phyloP scores from a whole-genome alignment of 164 flowering plant genomes.

The Macadamia integrifolia region DNA sequence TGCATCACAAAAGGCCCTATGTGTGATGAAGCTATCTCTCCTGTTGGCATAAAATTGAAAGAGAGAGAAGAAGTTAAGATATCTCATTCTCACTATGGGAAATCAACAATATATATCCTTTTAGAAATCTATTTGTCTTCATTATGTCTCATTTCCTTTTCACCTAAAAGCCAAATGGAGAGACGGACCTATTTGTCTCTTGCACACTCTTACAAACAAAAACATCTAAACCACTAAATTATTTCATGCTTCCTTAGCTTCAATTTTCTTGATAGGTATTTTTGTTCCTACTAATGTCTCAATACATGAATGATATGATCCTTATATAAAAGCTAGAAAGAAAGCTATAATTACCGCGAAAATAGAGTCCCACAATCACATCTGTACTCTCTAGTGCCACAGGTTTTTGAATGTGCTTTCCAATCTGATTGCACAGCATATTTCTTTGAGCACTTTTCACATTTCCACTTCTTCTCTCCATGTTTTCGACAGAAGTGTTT shows the following conservation, averaged over 20 bases:
- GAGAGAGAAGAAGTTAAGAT: background rate
- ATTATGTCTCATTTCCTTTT: background rate
- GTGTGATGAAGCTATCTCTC: conserved; percentile 87
- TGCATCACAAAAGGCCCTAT: conserved; percentile 93
- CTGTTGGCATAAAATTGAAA: conserved; percentile 28
- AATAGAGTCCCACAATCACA: conserved; percentile 91
- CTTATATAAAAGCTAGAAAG: background rate
- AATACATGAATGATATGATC: background rate
- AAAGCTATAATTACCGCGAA: conserved; percentile 50
- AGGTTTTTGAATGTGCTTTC: conserved; percentile 92
- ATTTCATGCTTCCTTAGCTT: background rate
- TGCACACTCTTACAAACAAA: background rate
- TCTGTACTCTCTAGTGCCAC: conserved; percentile 88
- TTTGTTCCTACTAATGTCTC: background rate
- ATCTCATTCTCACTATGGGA: background rate
- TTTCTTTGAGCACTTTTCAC: conserved; percentile 84
- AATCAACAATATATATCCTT: conserved; percentile 2
- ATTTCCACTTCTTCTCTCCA: conserved; percentile 99
- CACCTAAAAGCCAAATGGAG: conserved; percentile 7
- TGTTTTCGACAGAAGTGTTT: conserved; percentile 92
- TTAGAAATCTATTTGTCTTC: conserved; percentile 5
- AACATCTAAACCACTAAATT: background rate
- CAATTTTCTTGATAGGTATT: background rate
- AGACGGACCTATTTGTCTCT: background rate
- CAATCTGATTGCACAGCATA: conserved; percentile 95